Evolutionary conservation across 371 early-diverging fungal species (phyloP).

Genomic region (Dipsacomyces acuminosporus): DNA sequence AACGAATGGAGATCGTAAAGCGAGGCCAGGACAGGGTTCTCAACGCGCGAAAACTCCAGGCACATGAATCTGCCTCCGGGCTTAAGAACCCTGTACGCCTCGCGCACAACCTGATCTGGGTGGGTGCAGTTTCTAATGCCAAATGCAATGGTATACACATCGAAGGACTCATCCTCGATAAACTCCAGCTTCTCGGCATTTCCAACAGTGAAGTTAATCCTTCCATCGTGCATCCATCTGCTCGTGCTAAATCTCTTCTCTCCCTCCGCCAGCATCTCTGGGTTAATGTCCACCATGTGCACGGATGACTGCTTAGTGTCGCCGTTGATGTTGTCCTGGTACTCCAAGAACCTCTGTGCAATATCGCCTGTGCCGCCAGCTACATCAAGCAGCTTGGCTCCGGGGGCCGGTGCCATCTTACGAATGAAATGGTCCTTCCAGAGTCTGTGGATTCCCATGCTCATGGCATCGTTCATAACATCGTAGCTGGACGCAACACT

Average conservation of each 20-base stretch:
- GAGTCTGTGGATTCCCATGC: conserved; percentile 84
- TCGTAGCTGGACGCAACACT: conserved; percentile 93
- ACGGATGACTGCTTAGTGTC: conserved; percentile 56
- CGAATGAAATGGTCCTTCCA: conserved; percentile 94
- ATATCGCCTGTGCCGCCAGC: conserved; percentile 99
- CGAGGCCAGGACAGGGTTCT: conserved; percentile 77
- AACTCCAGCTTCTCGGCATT: conserved; percentile 84
- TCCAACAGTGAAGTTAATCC: conserved; percentile 63
- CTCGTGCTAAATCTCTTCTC: conserved; percentile 64
- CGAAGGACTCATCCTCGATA: conserved; percentile 73
- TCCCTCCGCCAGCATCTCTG: conserved; percentile 91
- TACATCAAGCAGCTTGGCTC: conserved; percentile 87
- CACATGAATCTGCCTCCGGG: conserved; percentile 88
- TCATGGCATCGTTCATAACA: conserved; percentile 97
- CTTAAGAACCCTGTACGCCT: conserved; percentile 88
- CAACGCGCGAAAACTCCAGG: conserved; percentile 83
- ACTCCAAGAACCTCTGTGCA: conserved; percentile 86
- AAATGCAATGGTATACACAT: conserved; percentile 85
- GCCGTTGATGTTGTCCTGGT: conserved; percentile 62
- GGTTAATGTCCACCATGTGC: conserved; percentile 92
- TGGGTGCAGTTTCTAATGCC: conserved; percentile 97
- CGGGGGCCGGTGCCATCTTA: conserved; percentile 75
- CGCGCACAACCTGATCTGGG: conserved; percentile 78
- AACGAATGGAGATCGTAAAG: conserved; percentile 92
- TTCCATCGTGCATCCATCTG: conserved; percentile 20